Evolutionary conservation across 2,329 filamentous ascomycete genomes (phyloP).

Genomic region (Thermoascus crustaceus): DNA sequence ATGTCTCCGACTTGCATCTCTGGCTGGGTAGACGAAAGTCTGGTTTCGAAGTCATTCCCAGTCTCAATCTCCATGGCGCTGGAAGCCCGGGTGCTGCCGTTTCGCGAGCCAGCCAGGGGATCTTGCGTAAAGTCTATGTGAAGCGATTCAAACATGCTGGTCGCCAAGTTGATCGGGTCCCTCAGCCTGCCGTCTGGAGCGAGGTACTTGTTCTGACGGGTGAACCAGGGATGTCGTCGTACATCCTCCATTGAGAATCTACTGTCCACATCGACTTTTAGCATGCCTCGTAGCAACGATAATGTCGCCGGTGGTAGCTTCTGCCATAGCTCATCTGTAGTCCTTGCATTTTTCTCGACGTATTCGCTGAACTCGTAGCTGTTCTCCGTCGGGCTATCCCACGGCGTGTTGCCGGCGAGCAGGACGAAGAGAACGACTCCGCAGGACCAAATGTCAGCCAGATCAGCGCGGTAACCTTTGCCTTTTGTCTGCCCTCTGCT

Average conservation of each 20-base stretch:
- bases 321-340: constrained; percentile 77
- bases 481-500: constrained; percentile 42
- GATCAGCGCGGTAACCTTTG: constrained; percentile 53
- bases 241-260: constrained; percentile 84
- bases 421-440: constrained; percentile 97
- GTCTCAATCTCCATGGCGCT: constrained; percentile 62
- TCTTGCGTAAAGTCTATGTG: constrained; percentile 76
- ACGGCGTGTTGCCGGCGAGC: constrained; percentile 91
- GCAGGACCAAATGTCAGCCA: constrained; percentile 93
- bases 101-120: constrained; percentile 44
- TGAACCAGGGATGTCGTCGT: constrained; percentile 91
- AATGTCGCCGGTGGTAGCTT: constrained; percentile 64
- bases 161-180: constrained; percentile 79
- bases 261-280: constrained; percentile 65
- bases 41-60: constrained; percentile 33
- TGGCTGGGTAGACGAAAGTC: constrained; percentile 75
- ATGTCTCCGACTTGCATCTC: constrained; percentile 66
- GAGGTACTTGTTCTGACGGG: constrained; percentile 68
- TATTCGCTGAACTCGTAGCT: constrained; percentile 94
- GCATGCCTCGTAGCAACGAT: constrained; percentile 85
- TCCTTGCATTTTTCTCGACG: constrained; percentile 66
- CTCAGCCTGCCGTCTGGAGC: constrained; percentile 63
- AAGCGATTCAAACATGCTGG: constrained; percentile 85
- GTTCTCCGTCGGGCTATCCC: constrained; percentile 79
- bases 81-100: constrained; percentile 37